These are phyloP conservation scores for Diaporthe vexans DNA, from an alignment of 2,329 filamentous ascomycete genomes.

Conservation along the genomic window DNA sequence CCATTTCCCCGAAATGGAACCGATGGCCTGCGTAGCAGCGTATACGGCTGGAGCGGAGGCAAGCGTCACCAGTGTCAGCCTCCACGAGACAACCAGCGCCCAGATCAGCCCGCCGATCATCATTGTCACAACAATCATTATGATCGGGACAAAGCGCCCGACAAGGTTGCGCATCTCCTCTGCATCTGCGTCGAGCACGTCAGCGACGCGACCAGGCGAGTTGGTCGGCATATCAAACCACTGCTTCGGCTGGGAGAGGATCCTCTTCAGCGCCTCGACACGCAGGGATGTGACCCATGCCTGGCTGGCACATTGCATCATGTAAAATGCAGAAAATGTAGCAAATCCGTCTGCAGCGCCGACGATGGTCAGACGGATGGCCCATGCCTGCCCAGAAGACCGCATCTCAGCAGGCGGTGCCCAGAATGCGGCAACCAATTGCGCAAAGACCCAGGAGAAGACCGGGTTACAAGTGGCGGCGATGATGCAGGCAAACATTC, in stretches of 20 bases:
- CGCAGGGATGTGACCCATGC: slow-evolving; percentile 83
- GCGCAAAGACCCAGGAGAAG: slow-evolving; percentile 83
- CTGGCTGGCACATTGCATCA: slow-evolving; percentile 80
- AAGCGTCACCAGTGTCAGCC: slow-evolving; percentile 82
- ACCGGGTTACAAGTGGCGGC: slow-evolving; percentile 78
- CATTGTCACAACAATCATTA: slow-evolving; percentile 78
- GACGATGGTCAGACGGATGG: slow-evolving; percentile 77
- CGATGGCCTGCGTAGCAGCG: slow-evolving; percentile 74
- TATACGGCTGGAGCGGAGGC: slow-evolving; percentile 78
- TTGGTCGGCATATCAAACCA: slow-evolving; percentile 85
- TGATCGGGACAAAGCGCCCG: slow-evolving; percentile 80
- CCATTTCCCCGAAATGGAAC: slow-evolving; percentile 77
- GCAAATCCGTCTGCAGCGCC: slow-evolving; percentile 76
- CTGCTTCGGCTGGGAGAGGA: slow-evolving; percentile 80
- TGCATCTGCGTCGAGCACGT: slow-evolving; percentile 83
- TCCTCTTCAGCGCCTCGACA: slow-evolving; percentile 73
- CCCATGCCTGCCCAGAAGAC: slow-evolving; percentile 72
- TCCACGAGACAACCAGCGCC: slow-evolving; percentile 83
- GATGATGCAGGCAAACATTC: slow-evolving; percentile 71
- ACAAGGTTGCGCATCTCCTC: slow-evolving; percentile 91
- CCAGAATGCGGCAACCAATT: slow-evolving; percentile 80
- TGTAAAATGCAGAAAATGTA: slow-evolving; percentile 76
- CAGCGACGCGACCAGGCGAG: slow-evolving; percentile 72
- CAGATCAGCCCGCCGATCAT: slow-evolving; percentile 78
- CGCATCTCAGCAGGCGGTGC: slow-evolving; percentile 57